Evolutionary conservation across 139 green algal species (phyloP).

Genomic region (Dunaliella primolecta): DNA sequence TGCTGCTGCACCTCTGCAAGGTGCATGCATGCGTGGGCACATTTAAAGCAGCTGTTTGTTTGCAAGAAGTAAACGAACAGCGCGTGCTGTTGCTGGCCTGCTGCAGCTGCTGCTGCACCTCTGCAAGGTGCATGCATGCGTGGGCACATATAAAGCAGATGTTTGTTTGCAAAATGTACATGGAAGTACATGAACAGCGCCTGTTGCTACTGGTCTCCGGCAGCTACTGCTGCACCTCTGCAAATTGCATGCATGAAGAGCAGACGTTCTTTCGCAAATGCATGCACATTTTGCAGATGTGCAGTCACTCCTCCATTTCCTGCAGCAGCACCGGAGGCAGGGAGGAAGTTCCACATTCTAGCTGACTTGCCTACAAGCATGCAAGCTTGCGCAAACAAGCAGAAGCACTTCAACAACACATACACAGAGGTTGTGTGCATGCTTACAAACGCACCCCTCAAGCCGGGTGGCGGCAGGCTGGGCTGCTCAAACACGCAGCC

Average conservation of each 20-base stretch:
- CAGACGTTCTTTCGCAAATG: too few species aligned
- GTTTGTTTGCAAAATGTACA: not conserved
- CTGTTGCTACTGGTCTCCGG: not conserved
- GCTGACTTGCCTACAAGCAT: not conserved
- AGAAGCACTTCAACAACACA: too few species aligned
- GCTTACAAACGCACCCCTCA: too few species aligned
- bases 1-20: not conserved
- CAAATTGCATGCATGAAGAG: not conserved
- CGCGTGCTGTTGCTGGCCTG: not conserved
- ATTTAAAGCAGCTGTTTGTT: not conserved
- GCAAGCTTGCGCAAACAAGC: not conserved
- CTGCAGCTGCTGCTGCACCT: not conserved
- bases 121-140: not conserved
- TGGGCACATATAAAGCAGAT: not conserved
- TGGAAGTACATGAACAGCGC: not conserved
- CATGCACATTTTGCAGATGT: not conserved
- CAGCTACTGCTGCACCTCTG: not conserved
- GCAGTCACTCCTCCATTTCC: not conserved
- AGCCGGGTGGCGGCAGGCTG: not conserved
- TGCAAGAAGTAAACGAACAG: not conserved
- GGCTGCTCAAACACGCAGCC: constrained; percentile 16
- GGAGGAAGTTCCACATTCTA: not conserved
- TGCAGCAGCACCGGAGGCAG: not conserved
- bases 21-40: not conserved
- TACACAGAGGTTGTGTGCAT: not conserved